Evolutionary conservation across 192 early-diverging fungal species (phyloP), one percentile per base, ranked within the genome.

Genomic region (Geranomyces variabilis): DNA sequence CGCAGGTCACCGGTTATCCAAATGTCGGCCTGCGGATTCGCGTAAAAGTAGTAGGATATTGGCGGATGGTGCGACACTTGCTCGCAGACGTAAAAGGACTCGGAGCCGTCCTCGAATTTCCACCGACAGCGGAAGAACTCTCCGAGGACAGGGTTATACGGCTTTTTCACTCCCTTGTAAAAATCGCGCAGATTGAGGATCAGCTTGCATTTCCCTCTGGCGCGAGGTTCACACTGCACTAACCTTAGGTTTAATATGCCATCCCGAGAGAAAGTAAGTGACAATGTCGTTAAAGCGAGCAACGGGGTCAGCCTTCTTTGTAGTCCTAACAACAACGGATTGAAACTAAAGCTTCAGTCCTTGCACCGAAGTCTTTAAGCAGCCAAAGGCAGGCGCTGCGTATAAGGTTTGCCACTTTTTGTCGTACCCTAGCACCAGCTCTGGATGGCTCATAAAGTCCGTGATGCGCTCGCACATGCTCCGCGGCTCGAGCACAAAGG

Each of bases 61-160:
- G 96, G 94, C 51, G 96, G 96, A 75, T 97, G 94, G 80, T 98
- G 96, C 48, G 93, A 92, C 9, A 95, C 91, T 78, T 98, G 96
- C 77, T 98, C 96, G 70, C 83, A 90, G 24, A 93, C 90, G 51
- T 88, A 81, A 34, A 92, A 88, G 6, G 76, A 77, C 65, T 75
- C 48, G 8, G 74, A 63, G 13, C 61, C 66, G 57, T 75, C 74
- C 13, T 41, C 49, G n/a, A 77, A 68, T 8, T 60, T 82, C 83
- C 88, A 97, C 63, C 85, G 75, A 53, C 92, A 93, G 14, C 91
- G 91, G 82, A 97, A 96, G 22, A 92, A 83, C 77, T 98, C 96
- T 53, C 95, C 95, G 24, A 98, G 84, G 24, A 95, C 89, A 21
- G 96, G 95, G 65, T 96, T 96, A 79, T 95, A 98, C 3, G 96